These are phyloP conservation scores for Candida multigemmis DNA, from an alignment of 805 yeast species.

Conservation along the genomic window DNA sequence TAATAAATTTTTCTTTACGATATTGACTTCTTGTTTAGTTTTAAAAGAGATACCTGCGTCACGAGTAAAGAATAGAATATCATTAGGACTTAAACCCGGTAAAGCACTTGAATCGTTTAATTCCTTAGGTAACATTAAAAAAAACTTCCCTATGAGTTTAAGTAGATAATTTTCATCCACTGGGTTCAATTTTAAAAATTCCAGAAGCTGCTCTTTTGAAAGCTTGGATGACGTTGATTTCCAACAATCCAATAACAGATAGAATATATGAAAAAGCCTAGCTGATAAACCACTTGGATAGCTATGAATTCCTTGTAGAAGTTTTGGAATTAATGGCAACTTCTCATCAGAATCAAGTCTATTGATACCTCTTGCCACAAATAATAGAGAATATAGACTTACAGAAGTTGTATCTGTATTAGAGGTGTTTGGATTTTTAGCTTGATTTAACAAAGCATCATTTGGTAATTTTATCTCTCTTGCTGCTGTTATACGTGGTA, in stretches of 20 bases:
- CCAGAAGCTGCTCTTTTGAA: no score
- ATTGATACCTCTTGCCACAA: conserved; percentile 60
- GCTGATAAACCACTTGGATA: conserved; percentile 34
- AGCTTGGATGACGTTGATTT: conserved; percentile 30
- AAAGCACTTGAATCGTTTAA: conserved; percentile 21
- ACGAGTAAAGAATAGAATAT: conserved; percentile 54
- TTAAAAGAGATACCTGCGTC: conserved; percentile 60
- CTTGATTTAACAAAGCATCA: conserved; percentile 53
- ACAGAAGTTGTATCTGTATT: conserved; percentile 39
- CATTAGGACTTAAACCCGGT: conserved; percentile 57
- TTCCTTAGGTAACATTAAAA: conserved; percentile 42
- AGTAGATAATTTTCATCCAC: conserved; percentile 39
- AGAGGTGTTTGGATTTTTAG: conserved; percentile 43
- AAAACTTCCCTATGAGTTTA: conserved; percentile 42
- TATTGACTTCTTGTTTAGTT: conserved; percentile 31
- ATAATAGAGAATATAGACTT: conserved; percentile 52
- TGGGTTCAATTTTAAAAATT: conserved; percentile 22
- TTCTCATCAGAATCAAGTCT: conserved; percentile 34
- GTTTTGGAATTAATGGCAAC: conserved; percentile 34
- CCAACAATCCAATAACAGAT: conserved; percentile 44
- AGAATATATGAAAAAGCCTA: conserved; percentile 51
- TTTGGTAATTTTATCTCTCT: conserved; percentile 54
- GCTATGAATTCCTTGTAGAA: conserved; percentile 37
- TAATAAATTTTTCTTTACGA: conserved; percentile 16
- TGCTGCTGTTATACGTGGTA: conserved; percentile 57